Evolutionary conservation across 116 monocot genomes (phyloP).

Genomic region (Iris pallida): DNA sequence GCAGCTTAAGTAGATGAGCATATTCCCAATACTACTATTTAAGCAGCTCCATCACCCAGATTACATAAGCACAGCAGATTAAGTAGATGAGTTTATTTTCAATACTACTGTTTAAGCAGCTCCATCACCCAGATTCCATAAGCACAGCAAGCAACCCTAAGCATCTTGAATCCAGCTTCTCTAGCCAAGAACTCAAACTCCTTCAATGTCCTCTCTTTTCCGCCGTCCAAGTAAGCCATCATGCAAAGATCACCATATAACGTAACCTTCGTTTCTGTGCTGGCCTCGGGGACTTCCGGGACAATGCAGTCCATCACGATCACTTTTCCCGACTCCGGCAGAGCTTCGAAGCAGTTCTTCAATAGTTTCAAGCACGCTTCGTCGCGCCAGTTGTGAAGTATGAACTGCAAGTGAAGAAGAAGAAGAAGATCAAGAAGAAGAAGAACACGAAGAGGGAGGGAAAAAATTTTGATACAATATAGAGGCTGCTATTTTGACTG

Average conservation of each 20-base stretch:
- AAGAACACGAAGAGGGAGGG: no score
- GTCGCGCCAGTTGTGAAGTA: constrained; percentile 38
- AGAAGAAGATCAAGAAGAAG: no score
- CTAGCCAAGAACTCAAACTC: constrained; percentile 26
- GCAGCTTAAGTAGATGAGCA: no score
- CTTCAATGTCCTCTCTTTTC: constrained; percentile 32
- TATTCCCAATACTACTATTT: no score
- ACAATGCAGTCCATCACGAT: constrained; percentile 25
- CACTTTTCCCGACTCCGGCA: constrained; percentile 32
- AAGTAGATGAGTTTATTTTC: no score
- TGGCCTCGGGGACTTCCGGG: constrained; percentile 17
- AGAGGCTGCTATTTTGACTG: no score
- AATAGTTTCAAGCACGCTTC: constrained; percentile 21
- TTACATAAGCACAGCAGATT: no score
- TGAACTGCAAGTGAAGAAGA: constrained; percentile 20
- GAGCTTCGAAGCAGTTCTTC: constrained; percentile 36
- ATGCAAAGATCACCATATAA: constrained; percentile 34
- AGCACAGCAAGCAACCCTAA: constrained; percentile 4
- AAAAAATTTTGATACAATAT: no score
- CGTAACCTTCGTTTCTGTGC: constrained; percentile 8
- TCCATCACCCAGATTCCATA: neutral
- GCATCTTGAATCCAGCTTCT: constrained; percentile 21
- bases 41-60: neutral
- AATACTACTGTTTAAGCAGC: neutral
- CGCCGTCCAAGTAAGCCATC: constrained; percentile 28